Base-by-base conservation (phyloP, 352 stramenopile species). In the Blastocystis sp. region DNA sequence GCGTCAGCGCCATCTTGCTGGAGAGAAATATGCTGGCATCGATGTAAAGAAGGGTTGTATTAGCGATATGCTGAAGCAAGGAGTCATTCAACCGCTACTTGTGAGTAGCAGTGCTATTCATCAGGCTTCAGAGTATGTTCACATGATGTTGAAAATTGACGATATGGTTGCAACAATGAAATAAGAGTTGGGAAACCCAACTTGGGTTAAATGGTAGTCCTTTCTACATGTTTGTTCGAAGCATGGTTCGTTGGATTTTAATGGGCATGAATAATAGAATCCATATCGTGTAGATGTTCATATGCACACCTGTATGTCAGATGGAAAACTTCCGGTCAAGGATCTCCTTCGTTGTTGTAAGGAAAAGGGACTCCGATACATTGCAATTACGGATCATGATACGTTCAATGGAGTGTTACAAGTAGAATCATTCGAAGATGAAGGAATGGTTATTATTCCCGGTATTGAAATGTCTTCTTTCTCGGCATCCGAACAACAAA, bases 131-230 rank as follows among this genome's bases (percentile, higher is more conserved):
- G 97, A 99, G 92, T 98, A 96, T 90, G 96, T 99, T 69, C 94
- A 95, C 91, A 99, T 99, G 96, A 98, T 99, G 91, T 95, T 99
- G 92, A 99, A 99, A 95, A 98, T 99, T 91, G 97, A 99, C 91
- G 97, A 99, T 93, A 96, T 99, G 77, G 96, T 99, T 76, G 96
- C 98, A 91, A 95, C 98, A 69, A 89, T 92, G 40, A 91, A 91
- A 58, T 89, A 56, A 44, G 35, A 70, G 15, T 19, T n/a, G 73
- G 66, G 66, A 19, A 59, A 37, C 44, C 30, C 22, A 42, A 33
- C 37, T 57, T 78, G 33, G 33, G 27, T 22, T 78, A 58, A 27
- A 56, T 54, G 66, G 17, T 42, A 40, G 37, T 78, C 33, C 33
- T 42, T 53, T 42, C 53, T 35, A 24, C 22, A 27, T 84, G 73